Percentiles rank a stretch among this genome's conserved stretches.
phyloP scores from a whole-genome alignment of 257 asterid species.

The Solanum lycopersicoides region DNA sequence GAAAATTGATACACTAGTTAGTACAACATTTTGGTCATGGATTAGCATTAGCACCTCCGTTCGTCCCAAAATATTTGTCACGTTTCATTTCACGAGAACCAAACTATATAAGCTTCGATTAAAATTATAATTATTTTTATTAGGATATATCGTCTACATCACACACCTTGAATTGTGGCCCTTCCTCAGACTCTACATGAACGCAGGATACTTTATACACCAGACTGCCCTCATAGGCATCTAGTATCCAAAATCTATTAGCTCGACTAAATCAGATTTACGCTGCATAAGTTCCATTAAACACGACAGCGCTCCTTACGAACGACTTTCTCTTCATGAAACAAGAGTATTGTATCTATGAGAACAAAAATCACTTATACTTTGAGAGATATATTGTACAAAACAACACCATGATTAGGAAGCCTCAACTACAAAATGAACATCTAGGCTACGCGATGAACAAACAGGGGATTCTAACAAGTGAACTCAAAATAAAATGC shows the following conservation, averaged over 20 bases:
- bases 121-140: too few relatives aligned
- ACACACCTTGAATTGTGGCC: too few relatives aligned
- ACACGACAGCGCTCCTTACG: background rate
- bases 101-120: background rate
- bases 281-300: background rate
- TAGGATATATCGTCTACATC: too few relatives aligned
- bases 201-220: background rate
- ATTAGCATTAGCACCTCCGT: too few relatives aligned
- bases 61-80: background rate
- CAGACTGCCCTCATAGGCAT: background rate
- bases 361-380: background rate
- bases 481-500: background rate
- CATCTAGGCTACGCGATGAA: background rate
- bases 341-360: background rate
- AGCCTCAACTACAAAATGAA: background rate
- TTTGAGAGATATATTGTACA: background rate
- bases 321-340: background rate
- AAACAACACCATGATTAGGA: background rate
- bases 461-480: background rate
- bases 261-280: background rate
- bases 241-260: background rate
- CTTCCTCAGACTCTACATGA: background rate
- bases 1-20: too few relatives aligned
- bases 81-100: background rate
- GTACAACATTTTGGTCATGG: too few relatives aligned